Conservation (phyloP, 345 rosid species). For the Gossypium mustelinum region DNA sequence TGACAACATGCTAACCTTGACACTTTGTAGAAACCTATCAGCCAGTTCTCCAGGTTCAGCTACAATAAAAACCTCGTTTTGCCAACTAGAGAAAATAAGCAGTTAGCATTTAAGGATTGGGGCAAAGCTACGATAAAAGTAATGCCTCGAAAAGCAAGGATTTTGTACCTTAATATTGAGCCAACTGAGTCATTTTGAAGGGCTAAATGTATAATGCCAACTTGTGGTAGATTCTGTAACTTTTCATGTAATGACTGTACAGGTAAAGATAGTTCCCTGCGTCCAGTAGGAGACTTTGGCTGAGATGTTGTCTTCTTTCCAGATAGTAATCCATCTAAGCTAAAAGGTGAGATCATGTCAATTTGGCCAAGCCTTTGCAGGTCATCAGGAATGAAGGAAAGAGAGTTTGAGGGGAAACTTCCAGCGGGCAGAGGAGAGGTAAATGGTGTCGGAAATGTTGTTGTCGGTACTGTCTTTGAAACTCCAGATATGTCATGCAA, state of each 20-base stretch:
- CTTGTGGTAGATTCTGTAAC: conserved; percentile 90
- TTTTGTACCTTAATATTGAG: conserved; percentile 70
- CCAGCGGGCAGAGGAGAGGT: conserved; percentile 79
- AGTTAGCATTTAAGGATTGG: conserved; percentile 24
- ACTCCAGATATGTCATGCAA: conserved; percentile 57
- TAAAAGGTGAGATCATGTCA: conserved; percentile 84
- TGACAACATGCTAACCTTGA: conserved; percentile 73
- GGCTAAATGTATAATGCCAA: conserved; percentile 83
- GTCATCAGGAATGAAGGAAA: conserved; percentile 75
- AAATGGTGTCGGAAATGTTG: conserved; percentile 79
- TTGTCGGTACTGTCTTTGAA: conserved; percentile 45
- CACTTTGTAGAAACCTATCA: conserved; percentile 75
- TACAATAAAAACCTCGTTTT: conserved; percentile 93
- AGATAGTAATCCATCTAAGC: conserved; percentile 72
- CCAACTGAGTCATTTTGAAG: conserved; percentile 84
- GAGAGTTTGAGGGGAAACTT: conserved; percentile 92
- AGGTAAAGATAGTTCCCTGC: conserved; percentile 66
- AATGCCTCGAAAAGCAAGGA: conserved; percentile 12
- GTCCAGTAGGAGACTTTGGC: conserved; percentile 52
- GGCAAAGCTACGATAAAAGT: conserved; percentile 16
- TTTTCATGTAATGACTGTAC: conserved; percentile 76
- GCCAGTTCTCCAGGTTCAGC: conserved; percentile 98
- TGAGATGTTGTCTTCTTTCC: conserved; percentile 59
- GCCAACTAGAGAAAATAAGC: conserved; percentile 55
- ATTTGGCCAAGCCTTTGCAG: conserved; percentile 61